Evolutionary conservation across 2,329 filamentous ascomycete genomes (phyloP).

Genomic region (Grosmannia clavigera): DNA sequence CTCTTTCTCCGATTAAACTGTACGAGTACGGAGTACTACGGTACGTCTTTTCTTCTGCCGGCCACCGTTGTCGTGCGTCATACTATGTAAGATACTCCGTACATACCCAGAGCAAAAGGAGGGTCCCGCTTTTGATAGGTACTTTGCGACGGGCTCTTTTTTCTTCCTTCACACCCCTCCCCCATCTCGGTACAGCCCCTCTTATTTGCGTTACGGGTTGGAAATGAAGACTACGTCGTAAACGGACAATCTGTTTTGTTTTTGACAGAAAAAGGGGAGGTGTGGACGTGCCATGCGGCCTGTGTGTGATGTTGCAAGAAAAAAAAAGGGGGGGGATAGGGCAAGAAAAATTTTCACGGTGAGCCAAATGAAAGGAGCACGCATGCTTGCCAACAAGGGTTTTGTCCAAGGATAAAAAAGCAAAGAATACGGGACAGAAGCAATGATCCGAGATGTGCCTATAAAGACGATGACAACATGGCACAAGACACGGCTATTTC

Average conservation of each 20-base stretch:
- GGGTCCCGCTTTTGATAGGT: neutral
- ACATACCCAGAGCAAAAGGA: neutral
- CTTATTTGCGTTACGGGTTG: neutral
- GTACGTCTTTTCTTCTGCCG: neutral
- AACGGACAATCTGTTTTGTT: neutral
- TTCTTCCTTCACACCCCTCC: neutral
- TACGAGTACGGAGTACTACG: neutral
- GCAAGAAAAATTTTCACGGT: constrained; percentile 1
- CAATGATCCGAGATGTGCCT: neutral
- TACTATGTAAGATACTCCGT: neutral
- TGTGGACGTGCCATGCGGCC: neutral
- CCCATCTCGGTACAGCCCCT: neutral
- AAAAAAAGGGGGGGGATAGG: neutral
- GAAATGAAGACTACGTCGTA: neutral
- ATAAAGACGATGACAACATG: neutral
- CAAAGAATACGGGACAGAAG: neutral
- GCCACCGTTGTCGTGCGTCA: neutral
- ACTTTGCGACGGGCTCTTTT: neutral
- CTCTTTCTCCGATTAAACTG: neutral
- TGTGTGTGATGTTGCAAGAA: neutral
- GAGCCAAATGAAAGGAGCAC: neutral
- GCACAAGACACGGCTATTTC: neutral
- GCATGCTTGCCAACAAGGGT: neutral
- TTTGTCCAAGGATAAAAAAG: neutral
- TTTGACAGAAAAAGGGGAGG: neutral